Percentiles rank a stretch among this genome's conserved stretches.
phyloP scores from a whole-genome alignment of 768 basidiomycete species.

The Mycena pura region DNA sequence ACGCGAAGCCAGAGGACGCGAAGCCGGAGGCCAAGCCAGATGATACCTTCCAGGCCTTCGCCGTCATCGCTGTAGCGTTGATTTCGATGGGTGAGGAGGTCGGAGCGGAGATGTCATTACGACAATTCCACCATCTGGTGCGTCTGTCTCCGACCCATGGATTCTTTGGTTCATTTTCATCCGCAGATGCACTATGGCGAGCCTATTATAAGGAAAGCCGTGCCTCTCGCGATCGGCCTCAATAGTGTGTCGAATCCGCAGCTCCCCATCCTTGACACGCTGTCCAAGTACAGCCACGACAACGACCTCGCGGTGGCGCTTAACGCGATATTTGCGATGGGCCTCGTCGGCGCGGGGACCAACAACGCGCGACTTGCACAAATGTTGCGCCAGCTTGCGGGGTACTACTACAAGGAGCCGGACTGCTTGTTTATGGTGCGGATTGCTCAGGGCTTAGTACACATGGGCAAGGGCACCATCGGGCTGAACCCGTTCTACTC shows the following conservation, averaged over 20 bases:
- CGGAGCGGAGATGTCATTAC: conserved; percentile 95
- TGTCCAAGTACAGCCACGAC: conserved; percentile 99
- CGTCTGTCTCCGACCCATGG: conserved; percentile 31
- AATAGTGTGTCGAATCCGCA: conserved; percentile 96
- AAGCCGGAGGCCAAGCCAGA: conserved; percentile 54
- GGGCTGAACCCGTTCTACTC: conserved; percentile 96
- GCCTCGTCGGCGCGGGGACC: conserved; percentile 96
- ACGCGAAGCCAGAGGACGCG: conserved; percentile 47
- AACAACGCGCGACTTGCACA: conserved; percentile 98
- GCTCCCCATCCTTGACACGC: conserved; percentile 91
- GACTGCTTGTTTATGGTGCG: conserved; percentile 97
- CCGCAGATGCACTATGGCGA: conserved; percentile 98
- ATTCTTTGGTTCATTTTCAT: conserved; percentile 25
- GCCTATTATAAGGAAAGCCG: conserved; percentile 86
- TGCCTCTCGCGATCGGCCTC: conserved; percentile 94
- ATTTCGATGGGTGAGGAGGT: conserved; percentile 99
- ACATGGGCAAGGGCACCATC: conserved; percentile 99
- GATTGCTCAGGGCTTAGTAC: conserved; percentile 94
- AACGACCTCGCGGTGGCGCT: conserved; percentile 96
- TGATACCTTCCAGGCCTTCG: conserved; percentile 89
- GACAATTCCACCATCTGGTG: conserved; percentile 97
- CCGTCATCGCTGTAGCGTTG: conserved; percentile 91
- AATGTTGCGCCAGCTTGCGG: conserved; percentile 95
- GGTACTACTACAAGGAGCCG: conserved; percentile 98
- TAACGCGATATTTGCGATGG: conserved; percentile 99